Conservation (phyloP, 177 flowering plant species). For the Vitis hybrid region DNA sequence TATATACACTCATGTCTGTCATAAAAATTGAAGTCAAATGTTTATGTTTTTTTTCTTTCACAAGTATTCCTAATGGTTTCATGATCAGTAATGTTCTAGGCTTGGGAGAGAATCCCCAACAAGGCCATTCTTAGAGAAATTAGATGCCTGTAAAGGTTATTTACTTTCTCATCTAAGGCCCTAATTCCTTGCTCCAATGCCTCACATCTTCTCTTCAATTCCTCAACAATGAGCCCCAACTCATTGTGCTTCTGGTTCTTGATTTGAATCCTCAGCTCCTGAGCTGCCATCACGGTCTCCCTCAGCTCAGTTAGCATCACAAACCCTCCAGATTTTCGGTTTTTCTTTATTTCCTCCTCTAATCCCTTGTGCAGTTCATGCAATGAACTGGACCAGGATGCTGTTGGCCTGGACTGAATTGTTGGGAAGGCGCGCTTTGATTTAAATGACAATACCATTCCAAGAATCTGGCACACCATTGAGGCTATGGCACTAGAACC, state of each 20-base stretch:
- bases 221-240: constrained; percentile 11
- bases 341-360: constrained; percentile 21
- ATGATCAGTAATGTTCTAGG: background rate
- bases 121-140: constrained; percentile 39
- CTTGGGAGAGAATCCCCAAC: constrained; percentile 23
- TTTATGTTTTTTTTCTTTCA: background rate
- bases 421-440: constrained; percentile 23
- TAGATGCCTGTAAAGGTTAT: constrained; percentile 32
- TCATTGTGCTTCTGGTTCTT: constrained; percentile 1
- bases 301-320: constrained; percentile 28
- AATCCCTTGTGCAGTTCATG: constrained; percentile 19
- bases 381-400: constrained; percentile 25
- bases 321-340: constrained; percentile 4
- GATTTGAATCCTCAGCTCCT: constrained; percentile 17
- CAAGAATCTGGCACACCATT: constrained; percentile 24
- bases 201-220: constrained; percentile 25
- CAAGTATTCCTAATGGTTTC: background rate
- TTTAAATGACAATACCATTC: constrained; percentile 35
- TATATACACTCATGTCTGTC: background rate
- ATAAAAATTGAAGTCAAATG: background rate
- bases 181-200: constrained; percentile 27
- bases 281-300: constrained; percentile 5
- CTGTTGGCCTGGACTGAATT: background rate
- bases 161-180: constrained; percentile 25
- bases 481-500: constrained; percentile 32